Evolutionary conservation across 108 stramenopile genomes (phyloP).

Genomic region (Aurantiochytrium sp.): DNA sequence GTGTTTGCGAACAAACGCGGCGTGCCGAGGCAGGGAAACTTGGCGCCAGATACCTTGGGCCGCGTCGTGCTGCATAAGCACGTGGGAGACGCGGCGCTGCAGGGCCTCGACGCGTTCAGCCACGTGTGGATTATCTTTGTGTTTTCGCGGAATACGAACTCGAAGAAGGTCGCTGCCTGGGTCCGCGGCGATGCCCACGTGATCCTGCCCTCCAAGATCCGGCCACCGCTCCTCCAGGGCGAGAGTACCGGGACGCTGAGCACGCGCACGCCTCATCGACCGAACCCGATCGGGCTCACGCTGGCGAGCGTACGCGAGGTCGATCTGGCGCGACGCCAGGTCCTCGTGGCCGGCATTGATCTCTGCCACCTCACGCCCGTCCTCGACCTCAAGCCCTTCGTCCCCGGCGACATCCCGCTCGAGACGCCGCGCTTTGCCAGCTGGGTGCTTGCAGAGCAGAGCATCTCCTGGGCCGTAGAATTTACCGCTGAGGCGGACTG

Average conservation of each 20-base stretch:
- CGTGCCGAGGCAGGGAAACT: background rate
- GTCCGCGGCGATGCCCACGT: background rate
- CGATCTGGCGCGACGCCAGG: background rate
- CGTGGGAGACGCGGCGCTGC: background rate
- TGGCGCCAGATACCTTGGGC: background rate
- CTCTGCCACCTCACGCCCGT: slow-evolving; percentile 8
- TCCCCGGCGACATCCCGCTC: background rate
- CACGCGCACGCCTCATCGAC: background rate
- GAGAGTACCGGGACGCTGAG: background rate
- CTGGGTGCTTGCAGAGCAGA: slow-evolving; percentile 4
- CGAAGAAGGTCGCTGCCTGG: background rate
- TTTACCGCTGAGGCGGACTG: background rate
- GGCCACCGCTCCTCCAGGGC: background rate
- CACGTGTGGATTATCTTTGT: slow-evolving; percentile 22
- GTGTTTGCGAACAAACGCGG: slow-evolving; percentile 22
- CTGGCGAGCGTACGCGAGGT: background rate
- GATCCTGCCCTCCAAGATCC: background rate
- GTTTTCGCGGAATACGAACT: background rate
- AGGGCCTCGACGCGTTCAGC: background rate
- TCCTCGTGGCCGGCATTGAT: background rate
- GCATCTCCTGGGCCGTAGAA: background rate
- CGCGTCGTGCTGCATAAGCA: background rate
- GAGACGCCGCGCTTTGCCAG: background rate
- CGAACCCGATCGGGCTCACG: slow-evolving; percentile 6
- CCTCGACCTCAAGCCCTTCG: slow-evolving; percentile 25